These are phyloP conservation scores for Microcyclospora tardicrescens DNA, from an alignment of 2,329 filamentous ascomycete species.

Conservation along the genomic window DNA sequence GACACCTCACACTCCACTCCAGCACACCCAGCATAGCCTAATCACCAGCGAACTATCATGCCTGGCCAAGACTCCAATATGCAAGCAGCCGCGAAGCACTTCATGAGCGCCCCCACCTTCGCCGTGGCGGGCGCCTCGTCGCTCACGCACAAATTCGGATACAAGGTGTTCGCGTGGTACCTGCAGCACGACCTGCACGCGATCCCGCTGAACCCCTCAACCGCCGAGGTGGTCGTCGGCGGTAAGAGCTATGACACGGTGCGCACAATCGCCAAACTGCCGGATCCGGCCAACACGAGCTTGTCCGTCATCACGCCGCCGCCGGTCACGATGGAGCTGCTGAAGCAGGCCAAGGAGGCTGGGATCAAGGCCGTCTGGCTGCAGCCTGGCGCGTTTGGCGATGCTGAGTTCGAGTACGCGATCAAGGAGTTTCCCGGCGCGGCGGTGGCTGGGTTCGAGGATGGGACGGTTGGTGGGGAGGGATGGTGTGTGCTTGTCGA, in stretches of 20 bases:
- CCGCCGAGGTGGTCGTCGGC: constrained; percentile 50
- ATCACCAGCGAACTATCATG: no score
- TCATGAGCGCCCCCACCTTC: constrained; percentile 69
- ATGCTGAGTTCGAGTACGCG: constrained; percentile 59
- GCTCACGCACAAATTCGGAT: constrained; percentile 73
- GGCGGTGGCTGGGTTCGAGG: constrained; percentile 54
- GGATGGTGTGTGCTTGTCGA: constrained; percentile 86
- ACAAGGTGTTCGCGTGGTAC: constrained; percentile 90
- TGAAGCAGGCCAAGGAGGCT: constrained; percentile 63
- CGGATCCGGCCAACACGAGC: constrained; percentile 55
- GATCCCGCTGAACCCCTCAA: constrained; percentile 69
- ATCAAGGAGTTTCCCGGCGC: constrained; percentile 51
- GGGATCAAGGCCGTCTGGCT: constrained; percentile 71
- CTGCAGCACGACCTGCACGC: constrained; percentile 60
- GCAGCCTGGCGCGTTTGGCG: constrained; percentile 80
- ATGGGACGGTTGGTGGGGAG: constrained; percentile 52
- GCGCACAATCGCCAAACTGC: constrained; percentile 51
- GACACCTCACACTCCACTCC: no score
- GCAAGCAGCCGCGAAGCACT: constrained; percentile 58
- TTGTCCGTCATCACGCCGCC: constrained; percentile 85
- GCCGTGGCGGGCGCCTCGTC: constrained; percentile 85
- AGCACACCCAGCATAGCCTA: no score
- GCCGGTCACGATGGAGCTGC: constrained; percentile 55
- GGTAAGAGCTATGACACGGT: constrained; percentile 49
- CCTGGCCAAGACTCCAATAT: constrained; percentile 27